Percentiles rank a stretch among this genome's conserved stretches.
Evolutionary conservation across 495 filamentous ascomycete genomes (phyloP).

Genomic region (Daldinia bambusicola): DNA sequence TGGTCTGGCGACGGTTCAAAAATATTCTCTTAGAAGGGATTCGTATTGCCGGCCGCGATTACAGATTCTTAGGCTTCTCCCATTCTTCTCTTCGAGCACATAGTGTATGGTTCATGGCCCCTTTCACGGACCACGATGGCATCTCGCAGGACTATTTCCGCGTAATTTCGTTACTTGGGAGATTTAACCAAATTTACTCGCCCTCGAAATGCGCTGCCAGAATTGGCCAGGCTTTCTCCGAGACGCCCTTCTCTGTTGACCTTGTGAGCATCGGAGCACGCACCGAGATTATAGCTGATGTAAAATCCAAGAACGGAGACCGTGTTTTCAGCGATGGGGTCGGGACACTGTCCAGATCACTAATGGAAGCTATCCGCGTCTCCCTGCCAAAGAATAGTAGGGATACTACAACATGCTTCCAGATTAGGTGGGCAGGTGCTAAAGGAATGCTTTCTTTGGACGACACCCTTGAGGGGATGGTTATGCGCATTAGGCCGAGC

Average conservation of each 20-base stretch:
- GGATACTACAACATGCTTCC: constrained; percentile 68
- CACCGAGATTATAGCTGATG: constrained; percentile 55
- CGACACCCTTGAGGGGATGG: constrained; percentile 60
- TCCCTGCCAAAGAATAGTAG: constrained; percentile 55
- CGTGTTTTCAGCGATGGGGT: constrained; percentile 83
- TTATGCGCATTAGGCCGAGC: constrained; percentile 69
- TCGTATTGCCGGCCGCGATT: constrained; percentile 69
- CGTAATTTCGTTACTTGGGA: constrained; percentile 71
- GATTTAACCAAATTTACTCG: constrained; percentile 69
- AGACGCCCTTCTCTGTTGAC: constrained; percentile 69
- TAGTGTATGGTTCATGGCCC: constrained; percentile 78
- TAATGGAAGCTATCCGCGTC: constrained; percentile 64
- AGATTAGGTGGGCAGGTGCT: constrained; percentile 75
- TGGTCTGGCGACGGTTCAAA: constrained; percentile 70
- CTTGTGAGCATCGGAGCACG: constrained; percentile 49
- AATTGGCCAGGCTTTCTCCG: constrained; percentile 85
- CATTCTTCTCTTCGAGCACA: constrained; percentile 75
- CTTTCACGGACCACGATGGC: constrained; percentile 63
- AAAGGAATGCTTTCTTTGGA: constrained; percentile 82
- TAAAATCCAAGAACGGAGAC: constrained; percentile 45
- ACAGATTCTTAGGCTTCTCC: constrained; percentile 80
- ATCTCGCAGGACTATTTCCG: constrained; percentile 53
- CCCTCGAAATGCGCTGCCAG: constrained; percentile 82
- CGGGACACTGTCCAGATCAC: constrained; percentile 70
- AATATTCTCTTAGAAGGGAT: constrained; percentile 65